Percentiles rank a stretch among this genome's conserved stretches.
Conservation (phyloP, 2,329 filamentous ascomycete species). For the Neopestalotiopsis sp. region DNA sequence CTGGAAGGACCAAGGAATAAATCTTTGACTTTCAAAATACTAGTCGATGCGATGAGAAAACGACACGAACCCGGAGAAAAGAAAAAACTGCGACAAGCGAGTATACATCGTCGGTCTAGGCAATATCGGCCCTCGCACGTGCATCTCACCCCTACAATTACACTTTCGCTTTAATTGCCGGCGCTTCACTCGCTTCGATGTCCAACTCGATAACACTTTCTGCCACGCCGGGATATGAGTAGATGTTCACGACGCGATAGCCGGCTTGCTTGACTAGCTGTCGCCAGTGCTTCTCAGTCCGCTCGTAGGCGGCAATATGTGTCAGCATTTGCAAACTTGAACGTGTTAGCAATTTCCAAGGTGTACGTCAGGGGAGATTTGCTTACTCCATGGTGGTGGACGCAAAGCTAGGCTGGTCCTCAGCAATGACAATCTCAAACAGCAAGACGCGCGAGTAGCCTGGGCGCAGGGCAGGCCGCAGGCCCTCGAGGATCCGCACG, state of each 20-base stretch:
- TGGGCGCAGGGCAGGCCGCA: conserved; percentile 33
- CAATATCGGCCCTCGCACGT: neutral
- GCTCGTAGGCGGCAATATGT: conserved; percentile 27
- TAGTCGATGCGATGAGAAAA: no score
- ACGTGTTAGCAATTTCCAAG: no score
- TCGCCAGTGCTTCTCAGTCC: conserved; percentile 27
- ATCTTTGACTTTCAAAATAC: no score
- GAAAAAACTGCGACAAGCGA: no score
- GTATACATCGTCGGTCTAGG: no score
- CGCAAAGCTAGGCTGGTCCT: conserved; percentile 26
- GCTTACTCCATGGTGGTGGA: conserved; percentile 29
- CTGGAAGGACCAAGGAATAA: no score
- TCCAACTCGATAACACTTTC: conserved; percentile 34
- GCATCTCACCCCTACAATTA: neutral
- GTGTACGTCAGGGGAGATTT: no score
- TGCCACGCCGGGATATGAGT: conserved; percentile 26
- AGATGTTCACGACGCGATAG: conserved; percentile 25
- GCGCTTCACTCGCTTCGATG: conserved; percentile 6
- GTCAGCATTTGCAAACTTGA: conserved; percentile 28
- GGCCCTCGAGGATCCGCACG: conserved; percentile 36
- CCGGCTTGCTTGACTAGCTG: conserved; percentile 25
- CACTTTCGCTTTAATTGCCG: neutral
- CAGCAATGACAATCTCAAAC: conserved; percentile 45
- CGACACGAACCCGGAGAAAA: no score
- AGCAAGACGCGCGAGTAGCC: conserved; percentile 45